Evolutionary conservation across 352 stramenopile genomes (phyloP).

Genomic region (Elongisporangium senticosum): DNA sequence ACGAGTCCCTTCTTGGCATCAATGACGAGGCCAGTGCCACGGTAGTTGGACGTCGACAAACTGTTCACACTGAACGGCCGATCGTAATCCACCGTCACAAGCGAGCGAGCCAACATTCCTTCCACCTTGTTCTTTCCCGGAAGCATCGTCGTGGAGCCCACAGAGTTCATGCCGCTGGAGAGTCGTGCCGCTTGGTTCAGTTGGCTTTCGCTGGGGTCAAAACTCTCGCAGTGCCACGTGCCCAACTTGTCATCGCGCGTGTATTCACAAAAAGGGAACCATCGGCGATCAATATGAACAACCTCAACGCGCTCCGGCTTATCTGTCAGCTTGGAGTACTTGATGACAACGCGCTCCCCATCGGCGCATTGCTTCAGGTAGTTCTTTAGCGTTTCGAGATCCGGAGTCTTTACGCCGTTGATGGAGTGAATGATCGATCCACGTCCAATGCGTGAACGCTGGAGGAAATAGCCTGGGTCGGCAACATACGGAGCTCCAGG

Average conservation of each 20-base stretch:
- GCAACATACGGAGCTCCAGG: constrained; percentile 78
- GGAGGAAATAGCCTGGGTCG: constrained; percentile 86
- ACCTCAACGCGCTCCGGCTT: constrained; percentile 81
- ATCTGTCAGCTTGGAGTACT: constrained; percentile 72
- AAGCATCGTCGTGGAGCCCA: constrained; percentile 76
- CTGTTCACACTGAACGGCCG: constrained; percentile 84
- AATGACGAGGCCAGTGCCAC: constrained; percentile 85
- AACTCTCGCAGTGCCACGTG: constrained; percentile 73
- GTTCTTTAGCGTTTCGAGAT: constrained; percentile 80
- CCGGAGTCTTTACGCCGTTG: constrained; percentile 77
- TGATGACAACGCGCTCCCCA: constrained; percentile 78
- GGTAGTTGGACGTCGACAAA: constrained; percentile 81
- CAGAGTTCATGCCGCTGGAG: constrained; percentile 16
- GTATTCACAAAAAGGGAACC: constrained; percentile 88
- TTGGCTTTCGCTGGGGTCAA: constrained; percentile 21
- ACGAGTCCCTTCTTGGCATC: constrained; percentile 84
- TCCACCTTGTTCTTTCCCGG: constrained; percentile 80
- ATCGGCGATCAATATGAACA: constrained; percentile 87
- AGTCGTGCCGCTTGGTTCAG: constrained; percentile 3
- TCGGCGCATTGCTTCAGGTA: constrained; percentile 73
- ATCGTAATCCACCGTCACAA: constrained; percentile 84
- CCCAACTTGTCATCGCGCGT: constrained; percentile 69
- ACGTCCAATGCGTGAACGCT: constrained; percentile 77
- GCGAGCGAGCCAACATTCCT: constrained; percentile 73
- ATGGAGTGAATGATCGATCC: constrained; percentile 86